Conservation (phyloP, 2,329 filamentous ascomycete species). For the Nothomitra cinnamomea region DNA sequence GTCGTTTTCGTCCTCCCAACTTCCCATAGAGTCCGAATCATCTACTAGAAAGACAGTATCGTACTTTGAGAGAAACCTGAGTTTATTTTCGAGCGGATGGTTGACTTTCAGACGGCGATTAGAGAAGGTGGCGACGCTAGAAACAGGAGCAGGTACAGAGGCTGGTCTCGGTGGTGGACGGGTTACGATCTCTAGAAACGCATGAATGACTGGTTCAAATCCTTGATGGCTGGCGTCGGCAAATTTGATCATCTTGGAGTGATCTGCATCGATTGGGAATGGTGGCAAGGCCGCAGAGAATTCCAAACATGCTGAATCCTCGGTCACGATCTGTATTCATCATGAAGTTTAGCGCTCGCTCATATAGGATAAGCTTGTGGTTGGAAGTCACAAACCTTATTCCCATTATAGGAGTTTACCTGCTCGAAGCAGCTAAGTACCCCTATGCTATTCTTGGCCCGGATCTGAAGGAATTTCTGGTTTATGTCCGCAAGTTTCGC, state of each 20-base stretch:
- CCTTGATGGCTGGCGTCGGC: neutral
- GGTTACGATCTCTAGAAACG: neutral
- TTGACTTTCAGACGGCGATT: too few relatives aligned
- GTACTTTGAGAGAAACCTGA: slow-evolving; percentile 60
- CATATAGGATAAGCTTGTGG: neutral
- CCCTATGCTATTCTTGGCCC: neutral
- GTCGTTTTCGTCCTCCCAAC: slow-evolving; percentile 18
- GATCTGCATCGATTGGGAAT: neutral
- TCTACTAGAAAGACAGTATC: slow-evolving; percentile 87
- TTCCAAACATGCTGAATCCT: neutral
- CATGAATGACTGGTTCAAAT: neutral
- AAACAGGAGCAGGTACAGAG: neutral
- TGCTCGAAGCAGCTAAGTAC: slow-evolving; percentile 1
- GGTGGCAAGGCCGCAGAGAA: neutral
- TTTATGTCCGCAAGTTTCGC: neutral
- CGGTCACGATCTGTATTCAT: neutral
- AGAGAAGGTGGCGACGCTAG: neutral
- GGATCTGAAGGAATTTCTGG: neutral
- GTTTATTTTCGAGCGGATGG: slow-evolving; percentile 39
- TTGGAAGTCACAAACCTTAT: neutral
- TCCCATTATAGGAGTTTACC: neutral
- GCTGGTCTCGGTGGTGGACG: neutral
- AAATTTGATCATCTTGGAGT: neutral
- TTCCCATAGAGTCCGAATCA: slow-evolving; percentile 77
- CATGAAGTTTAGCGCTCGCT: neutral